Conservation (phyloP, 1,139 yeast species). For the Zygoascus meyerae region DNA sequence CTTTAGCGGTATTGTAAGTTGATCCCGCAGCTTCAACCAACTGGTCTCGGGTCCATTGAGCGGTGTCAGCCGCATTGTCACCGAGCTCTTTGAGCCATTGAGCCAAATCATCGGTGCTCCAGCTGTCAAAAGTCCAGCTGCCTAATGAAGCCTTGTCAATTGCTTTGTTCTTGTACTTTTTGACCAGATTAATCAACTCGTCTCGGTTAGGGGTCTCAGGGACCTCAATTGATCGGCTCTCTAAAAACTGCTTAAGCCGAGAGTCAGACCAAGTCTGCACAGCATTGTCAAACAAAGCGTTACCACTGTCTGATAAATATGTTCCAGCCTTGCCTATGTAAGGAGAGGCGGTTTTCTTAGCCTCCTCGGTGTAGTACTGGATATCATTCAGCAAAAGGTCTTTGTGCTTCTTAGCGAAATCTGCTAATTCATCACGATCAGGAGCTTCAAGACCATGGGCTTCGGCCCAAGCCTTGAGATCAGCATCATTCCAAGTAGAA, state of each 20-base stretch:
- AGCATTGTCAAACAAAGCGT: conserved; percentile 22
- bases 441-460: conserved; percentile 35
- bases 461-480: conserved; percentile 44
- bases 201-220: conserved; percentile 38
- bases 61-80: conserved; percentile 29
- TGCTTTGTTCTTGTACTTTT: conserved; percentile 42
- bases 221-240: conserved; percentile 42
- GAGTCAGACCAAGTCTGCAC: conserved; percentile 33
- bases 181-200: conserved; percentile 45
- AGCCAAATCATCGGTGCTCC: conserved; percentile 40
- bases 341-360: conserved; percentile 23
- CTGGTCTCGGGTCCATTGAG: conserved; percentile 37
- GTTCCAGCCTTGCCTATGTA: conserved; percentile 22
- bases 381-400: conserved; percentile 23
- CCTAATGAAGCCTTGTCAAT: conserved; percentile 32
- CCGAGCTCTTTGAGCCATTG: conserved; percentile 39
- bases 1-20: conserved; percentile 25
- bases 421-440: conserved; percentile 30
- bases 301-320: conserved; percentile 18
- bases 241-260: conserved; percentile 46
- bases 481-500: conserved; percentile 44
- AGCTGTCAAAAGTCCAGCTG: conserved; percentile 42
- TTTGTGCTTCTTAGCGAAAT: conserved; percentile 38
- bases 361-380: conserved; percentile 17
- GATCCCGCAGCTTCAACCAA: conserved; percentile 35